phyloP scores from a whole-genome alignment of 192 early-diverging fungal species.

The Coemansia nantahalensis region DNA sequence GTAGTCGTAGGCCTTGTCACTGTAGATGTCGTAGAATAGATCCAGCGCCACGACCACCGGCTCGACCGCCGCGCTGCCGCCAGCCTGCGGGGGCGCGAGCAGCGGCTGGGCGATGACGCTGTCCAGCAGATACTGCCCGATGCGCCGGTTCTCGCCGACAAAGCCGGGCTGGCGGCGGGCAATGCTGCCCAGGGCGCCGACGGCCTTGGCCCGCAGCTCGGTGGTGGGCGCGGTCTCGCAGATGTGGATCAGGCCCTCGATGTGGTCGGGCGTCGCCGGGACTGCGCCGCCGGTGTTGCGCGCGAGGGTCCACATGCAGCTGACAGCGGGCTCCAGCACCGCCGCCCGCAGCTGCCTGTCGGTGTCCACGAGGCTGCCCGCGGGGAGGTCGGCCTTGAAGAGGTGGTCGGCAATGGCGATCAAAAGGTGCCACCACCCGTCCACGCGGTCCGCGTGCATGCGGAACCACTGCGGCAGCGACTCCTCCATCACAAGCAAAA shows the following conservation, averaged over 20 bases:
- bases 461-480: conserved; percentile 65
- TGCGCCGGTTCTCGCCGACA: conserved; percentile 47
- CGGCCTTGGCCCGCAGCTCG: conserved; percentile 59
- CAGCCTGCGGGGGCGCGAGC: conserved; percentile 1
- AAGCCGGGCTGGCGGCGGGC: conserved; percentile 64
- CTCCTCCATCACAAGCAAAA: conserved; percentile 71
- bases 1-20: conserved; percentile 78
- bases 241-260: conserved; percentile 51
- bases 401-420: conserved; percentile 57
- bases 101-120: conserved; percentile 27
- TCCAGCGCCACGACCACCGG: conserved; percentile 74
- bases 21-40: conserved; percentile 85
- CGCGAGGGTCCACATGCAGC: conserved; percentile 75
- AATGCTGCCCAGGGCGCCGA: conserved; percentile 73
- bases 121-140: conserved; percentile 67
- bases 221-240: conserved; percentile 19
- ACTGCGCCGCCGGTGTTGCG: conserved; percentile 63
- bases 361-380: conserved; percentile 51
- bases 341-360: conserved; percentile 56
- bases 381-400: conserved; percentile 48
- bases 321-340: conserved; percentile 64
- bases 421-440: conserved; percentile 57
- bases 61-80: conserved; percentile 14
- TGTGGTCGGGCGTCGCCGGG: conserved; percentile 46
- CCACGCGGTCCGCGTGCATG: conserved; percentile 22